Base-by-base conservation (phyloP, 2,329 filamentous ascomycete species). In the Phaeosphaeriaceae sp. region DNA sequence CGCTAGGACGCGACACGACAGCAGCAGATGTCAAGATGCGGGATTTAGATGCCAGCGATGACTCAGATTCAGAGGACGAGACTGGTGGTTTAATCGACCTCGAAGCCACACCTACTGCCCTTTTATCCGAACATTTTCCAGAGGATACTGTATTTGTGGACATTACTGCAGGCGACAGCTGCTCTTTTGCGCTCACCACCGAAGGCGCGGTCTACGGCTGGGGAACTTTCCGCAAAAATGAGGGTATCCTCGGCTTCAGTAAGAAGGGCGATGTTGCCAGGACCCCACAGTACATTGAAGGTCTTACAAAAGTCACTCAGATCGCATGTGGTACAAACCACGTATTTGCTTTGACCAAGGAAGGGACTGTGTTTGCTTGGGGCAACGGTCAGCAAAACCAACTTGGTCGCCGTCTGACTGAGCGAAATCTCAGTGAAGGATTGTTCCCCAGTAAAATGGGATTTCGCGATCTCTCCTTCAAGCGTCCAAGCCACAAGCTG, bases 121-220 rank as follows among this genome's bases (percentile, higher is more conserved):
- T 91, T 46, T 75, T 78, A 4, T 60, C 70, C 16, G 79, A 83
- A 26, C 69, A 79, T 36, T 85, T 90, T 60, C 80, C 83, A 4
- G 78, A 83, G 35, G 83, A 81, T 38, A 87, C 87, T 37, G 77
- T 81, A 42, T 89, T 85, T 50, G 81, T 83, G 16, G 84, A 90
- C 66, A 79, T 93, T 48, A 83, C 83, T 34, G 89, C 88, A 28
- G 85, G 85, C 42, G 89, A 93, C 75, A 91, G 86, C 67, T 84
- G 86, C 37, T 88, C 85, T 2, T 92, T 93, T 71, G 88, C 83
- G 8, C 79, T 94, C 28, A 93, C 90, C 9, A 83, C 86, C 37
- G 85, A 88, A 50, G 90, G 90, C 15, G 79, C 83, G 42, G 86
- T 94, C 23, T 94, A 90, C 64, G 89, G 89, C 50, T 94, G 90